Conservation (phyloP, 176 grass and related monocot genomes). For the Dactylis glomerata region DNA sequence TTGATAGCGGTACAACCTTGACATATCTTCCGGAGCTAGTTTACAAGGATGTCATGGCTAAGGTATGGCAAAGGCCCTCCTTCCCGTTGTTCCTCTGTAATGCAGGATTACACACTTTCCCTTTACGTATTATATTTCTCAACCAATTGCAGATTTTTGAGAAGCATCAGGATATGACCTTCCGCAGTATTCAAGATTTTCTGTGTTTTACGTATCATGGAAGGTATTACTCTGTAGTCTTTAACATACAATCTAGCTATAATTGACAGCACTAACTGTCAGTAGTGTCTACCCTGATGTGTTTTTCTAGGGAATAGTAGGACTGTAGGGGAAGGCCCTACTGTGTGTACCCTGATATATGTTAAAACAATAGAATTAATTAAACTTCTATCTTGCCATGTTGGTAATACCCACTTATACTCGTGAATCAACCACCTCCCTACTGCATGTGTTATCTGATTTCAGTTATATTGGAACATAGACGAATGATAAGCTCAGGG, state of each 20-base stretch:
- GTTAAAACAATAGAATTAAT: background rate
- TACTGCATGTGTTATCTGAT: conserved; percentile 7
- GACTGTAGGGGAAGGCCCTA: background rate
- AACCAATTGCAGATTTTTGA: conserved; percentile 61
- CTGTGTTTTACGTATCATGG: conserved; percentile 67
- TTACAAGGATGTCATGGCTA: conserved; percentile 69
- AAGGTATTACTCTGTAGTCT: conserved; percentile 54
- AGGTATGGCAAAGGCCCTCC: conserved; percentile 42
- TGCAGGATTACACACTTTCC: background rate
- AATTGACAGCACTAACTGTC: conserved; percentile 18
- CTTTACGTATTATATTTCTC: conserved; percentile 27
- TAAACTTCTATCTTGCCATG: background rate
- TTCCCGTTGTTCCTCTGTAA: conserved; percentile 11
- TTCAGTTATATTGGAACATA: conserved; percentile 19
- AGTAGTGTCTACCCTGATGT: conserved; percentile 2
- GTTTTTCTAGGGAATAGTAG: background rate
- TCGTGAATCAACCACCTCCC: background rate
- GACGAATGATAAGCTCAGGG: background rate
- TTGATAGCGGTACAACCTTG: conserved; percentile 96
- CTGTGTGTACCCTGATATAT: background rate
- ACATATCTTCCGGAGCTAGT: conserved; percentile 89
- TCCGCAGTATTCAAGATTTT: conserved; percentile 78
- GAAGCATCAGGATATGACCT: conserved; percentile 67
- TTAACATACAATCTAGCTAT: conserved; percentile 14
- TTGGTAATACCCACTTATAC: background rate